Base-by-base conservation (phyloP, 768 basidiomycete genomes). In the Termitomyces sp. region DNA sequence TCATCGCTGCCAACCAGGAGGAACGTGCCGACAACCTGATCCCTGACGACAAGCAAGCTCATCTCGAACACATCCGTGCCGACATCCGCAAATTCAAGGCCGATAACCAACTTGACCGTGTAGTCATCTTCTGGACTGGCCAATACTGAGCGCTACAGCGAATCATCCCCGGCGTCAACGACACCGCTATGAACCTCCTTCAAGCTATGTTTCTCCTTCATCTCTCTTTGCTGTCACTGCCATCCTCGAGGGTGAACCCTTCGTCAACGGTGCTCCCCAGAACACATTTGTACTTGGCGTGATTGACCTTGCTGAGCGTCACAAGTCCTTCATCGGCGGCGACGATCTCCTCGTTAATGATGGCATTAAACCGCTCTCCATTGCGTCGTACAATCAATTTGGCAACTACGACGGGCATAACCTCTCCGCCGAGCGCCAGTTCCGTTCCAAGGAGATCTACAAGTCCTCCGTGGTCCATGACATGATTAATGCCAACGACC, bases 301-400 rank as follows among this genome's bases (percentile, higher is more conserved):
- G 65, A 90, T 99, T 68, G 83, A 86, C 64, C 90, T 99, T 63
- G 93, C 96, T 43, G 96, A 98, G 78, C 82, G 86, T 61, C 75
- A 89, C 65, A 78, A 86, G 66, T 87, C 92, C 7, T 98, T 98
- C 81, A 97, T 99, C 65, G 96, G 92, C 47, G 95, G 96, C 36
- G 96, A 98, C 68, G 96, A 98, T 69, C 87, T 98, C 85, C 85
- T 98, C 64, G 96, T 98, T 70, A 97, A 97, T 70, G 94, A 95
- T 2, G 95, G 95, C 59, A 98, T 98, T 80, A 97, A 97, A 78
- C 95, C 95, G 28, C 84, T 95, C 69, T 92, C 91, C 59, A 98
- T 99, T 68, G 91, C 96, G 10, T 94, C 91, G 13, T 98, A 99
- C 81, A 98, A 98, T 81, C 96, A 98, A 71, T 86, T 99, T 56